Evolutionary conservation across 2,329 filamentous ascomycete species (phyloP).

Genomic region (Aureobasidium namibiae): DNA sequence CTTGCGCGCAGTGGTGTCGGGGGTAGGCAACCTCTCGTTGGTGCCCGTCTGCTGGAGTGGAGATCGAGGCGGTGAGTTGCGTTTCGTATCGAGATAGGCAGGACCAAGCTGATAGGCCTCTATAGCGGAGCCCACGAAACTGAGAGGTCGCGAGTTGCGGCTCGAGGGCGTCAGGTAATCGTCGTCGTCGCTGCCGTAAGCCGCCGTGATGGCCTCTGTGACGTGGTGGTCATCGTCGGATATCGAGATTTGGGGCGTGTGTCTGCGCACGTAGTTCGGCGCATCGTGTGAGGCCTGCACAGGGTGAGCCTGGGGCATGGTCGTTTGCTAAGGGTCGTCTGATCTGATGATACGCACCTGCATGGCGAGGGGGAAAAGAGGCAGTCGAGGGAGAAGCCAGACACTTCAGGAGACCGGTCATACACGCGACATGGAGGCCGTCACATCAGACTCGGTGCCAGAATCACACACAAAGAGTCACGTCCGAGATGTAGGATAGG

Average conservation of each 20-base stretch:
- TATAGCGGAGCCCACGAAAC: conserved; percentile 58
- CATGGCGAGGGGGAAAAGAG: conserved; percentile 12
- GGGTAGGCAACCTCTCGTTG: conserved; percentile 23
- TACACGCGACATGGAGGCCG: conserved; percentile 6
- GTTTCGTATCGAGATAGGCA: conserved; percentile 20
- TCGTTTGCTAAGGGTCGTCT: neutral
- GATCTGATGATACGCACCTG: conserved; percentile 9
- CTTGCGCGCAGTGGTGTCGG: conserved; percentile 12
- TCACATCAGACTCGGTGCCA: neutral
- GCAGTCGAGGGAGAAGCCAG: conserved; percentile 5
- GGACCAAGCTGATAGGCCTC: conserved; percentile 33
- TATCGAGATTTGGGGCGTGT: conserved; percentile 57
- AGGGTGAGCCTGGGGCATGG: neutral
- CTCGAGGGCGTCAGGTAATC: conserved; percentile 32
- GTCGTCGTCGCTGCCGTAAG: conserved; percentile 58
- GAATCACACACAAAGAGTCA: neutral
- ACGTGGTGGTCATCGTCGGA: conserved; percentile 91
- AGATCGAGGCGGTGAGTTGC: conserved; percentile 18
- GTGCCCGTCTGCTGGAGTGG: conserved; percentile 27
- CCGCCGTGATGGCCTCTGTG: conserved; percentile 83
- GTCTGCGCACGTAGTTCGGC: conserved; percentile 39
- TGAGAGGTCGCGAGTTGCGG: conserved; percentile 59
- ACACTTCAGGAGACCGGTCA: conserved; percentile 8
- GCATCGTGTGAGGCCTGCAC: conserved; percentile 27
- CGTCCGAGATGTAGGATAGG: neutral